Base-by-base conservation (phyloP, 2,329 filamentous ascomycete genomes). In the Drechslerella coelobrocha region DNA sequence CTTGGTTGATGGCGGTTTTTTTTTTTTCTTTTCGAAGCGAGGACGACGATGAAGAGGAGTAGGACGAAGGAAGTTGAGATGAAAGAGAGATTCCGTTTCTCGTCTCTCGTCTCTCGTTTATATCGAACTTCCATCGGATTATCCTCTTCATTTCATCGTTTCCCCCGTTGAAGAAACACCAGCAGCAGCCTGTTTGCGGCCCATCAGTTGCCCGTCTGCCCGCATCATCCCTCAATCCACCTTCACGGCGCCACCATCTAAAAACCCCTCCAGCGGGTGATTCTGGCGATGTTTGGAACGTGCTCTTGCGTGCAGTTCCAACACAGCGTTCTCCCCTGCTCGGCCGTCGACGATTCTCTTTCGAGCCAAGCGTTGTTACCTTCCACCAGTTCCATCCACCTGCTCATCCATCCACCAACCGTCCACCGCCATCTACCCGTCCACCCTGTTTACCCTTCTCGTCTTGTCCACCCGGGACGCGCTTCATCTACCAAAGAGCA, bases 1-100 rank as follows among this genome's bases (percentile, higher is more conserved):
- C 47, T 51, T 31, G 50, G 17, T 52, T 14, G 26, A 21, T 17
- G 50, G 27, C 27, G 47, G n/a, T n/a, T n/a, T n/a, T 43, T 14
- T 43, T 19, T 14, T 19, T 43, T 14, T 5, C 21, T 14, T 52
- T 31, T 29, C 26, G 50, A 52, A 34, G 26, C 26, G 50, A 51
- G 23, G 50, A 52, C 17, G 50, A 17, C 17, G 29, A 34, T 17
- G 12, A 21, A 52, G 12, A 34, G 26, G 27, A 31, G 4, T 3
- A 10, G 19, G 19, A 2, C 14, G 50, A 27, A n/a, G 17, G 17
- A 48, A 5, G 26, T 17, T 29, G 26, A 52, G 50, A 52, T 21
- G 50, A 34, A 34, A 21, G 3, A 21, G n/a, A 45, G 17, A 23
- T n/a, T 24, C 10, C 10, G 41, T 9, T n/a, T 45, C 19, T 45